Evolutionary conservation across 192 early-diverging fungal species (phyloP).

Genomic region (Gryganskiella cystojenkinii): DNA sequence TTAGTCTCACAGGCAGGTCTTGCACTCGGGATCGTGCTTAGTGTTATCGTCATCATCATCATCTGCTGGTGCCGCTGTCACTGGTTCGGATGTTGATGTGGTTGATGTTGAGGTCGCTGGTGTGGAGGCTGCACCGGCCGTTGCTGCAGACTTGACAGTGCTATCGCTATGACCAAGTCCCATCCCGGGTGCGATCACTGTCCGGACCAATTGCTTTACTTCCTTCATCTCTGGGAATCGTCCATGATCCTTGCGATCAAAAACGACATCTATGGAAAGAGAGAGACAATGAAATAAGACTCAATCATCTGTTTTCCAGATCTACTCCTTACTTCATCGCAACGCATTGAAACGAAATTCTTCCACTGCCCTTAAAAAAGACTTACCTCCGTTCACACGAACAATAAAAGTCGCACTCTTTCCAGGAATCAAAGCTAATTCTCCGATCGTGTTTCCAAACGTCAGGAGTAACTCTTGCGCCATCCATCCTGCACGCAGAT

Average conservation of each 20-base stretch:
- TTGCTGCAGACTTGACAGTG: slow-evolving; percentile 59
- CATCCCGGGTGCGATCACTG: slow-evolving; percentile 72
- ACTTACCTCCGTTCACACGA: slow-evolving; percentile 60
- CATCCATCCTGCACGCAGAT: slow-evolving; percentile 68
- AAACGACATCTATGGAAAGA: slow-evolving; percentile 58
- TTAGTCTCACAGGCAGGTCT: slow-evolving; percentile 17
- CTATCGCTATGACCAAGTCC: slow-evolving; percentile 75
- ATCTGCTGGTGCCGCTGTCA: slow-evolving; percentile 4
- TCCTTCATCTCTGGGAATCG: slow-evolving; percentile 83
- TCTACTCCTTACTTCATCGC: too few relatives aligned
- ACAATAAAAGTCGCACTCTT: slow-evolving; percentile 61
- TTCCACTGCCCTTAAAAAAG: too few relatives aligned
- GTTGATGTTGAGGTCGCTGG: not conserved
- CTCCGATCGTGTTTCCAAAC: slow-evolving; percentile 70
- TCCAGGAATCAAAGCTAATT: slow-evolving; percentile 74
- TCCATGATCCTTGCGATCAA: slow-evolving; percentile 72
- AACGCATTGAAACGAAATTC: too few relatives aligned
- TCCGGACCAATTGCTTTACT: slow-evolving; percentile 74
- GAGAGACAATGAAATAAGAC: not conserved
- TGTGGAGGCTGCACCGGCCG: not conserved
- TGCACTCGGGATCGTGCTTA: slow-evolving; percentile 27
- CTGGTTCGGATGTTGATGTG: not conserved
- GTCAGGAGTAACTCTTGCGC: slow-evolving; percentile 78
- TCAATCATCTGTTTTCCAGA: too few relatives aligned
- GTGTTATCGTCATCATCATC: slow-evolving; percentile 33